These are phyloP conservation scores for Prunus padus DNA, from an alignment of 306 rosid genomes.

Conservation along the genomic window DNA sequence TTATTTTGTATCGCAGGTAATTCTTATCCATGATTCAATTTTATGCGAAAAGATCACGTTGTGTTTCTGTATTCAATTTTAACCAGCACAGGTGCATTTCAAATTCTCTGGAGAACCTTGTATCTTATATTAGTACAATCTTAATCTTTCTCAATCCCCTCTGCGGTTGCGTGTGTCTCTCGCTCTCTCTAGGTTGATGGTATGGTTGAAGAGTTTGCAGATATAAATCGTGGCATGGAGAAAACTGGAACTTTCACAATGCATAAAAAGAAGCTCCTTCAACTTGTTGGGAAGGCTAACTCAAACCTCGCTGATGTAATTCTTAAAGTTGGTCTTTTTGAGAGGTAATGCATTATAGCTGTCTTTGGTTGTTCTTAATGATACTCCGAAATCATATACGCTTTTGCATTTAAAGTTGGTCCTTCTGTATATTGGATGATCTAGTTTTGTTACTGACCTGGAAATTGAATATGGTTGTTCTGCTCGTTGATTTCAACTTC, in stretches of 20 bases:
- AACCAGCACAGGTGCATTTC: not conserved
- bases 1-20: conserved; percentile 96
- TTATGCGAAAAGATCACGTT: not conserved
- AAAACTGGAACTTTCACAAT: conserved; percentile 96
- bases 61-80: too few relatives aligned
- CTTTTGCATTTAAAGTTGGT: not conserved
- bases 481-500: conserved; percentile 7
- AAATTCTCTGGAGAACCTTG: not conserved
- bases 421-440: not conserved
- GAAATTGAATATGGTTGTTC: not conserved
- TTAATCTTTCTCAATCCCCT: conserved; percentile 5
- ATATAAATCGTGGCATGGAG: conserved; percentile 95
- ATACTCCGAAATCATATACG: conserved; percentile 4
- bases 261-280: conserved; percentile 95
- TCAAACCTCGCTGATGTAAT: conserved; percentile 91
- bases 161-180: not conserved
- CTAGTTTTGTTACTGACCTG: not conserved
- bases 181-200: conserved; percentile 71
- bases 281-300: conserved; percentile 97
- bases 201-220: conserved; percentile 88
- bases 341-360: conserved; percentile 56
- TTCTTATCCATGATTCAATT: not conserved
- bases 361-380: not conserved
- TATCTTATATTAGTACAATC: conserved; percentile 5
- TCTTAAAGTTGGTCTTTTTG: conserved; percentile 96